Evolutionary conservation across 2,329 filamentous ascomycete species (phyloP).

Genomic region (Drechslerella coelobrocha): DNA sequence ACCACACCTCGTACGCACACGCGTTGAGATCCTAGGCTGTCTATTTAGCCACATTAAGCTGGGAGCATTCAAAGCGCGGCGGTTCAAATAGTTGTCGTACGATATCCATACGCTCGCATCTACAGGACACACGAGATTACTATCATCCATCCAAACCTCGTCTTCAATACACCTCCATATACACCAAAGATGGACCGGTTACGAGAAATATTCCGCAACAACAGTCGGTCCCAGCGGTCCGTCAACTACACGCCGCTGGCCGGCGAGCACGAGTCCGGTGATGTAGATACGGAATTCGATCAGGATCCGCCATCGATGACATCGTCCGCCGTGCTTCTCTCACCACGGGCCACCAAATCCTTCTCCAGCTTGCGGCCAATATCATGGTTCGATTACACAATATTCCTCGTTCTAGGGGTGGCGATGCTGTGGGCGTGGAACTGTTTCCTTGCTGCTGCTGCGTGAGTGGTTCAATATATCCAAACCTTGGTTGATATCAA

Average conservation of each 20-base stretch:
- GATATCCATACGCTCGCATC: too few relatives aligned
- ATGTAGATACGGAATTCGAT: conserved; percentile 23
- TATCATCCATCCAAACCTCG: too few relatives aligned
- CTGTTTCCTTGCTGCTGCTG: conserved; percentile 13
- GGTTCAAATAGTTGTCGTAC: too few relatives aligned
- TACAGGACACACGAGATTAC: too few relatives aligned
- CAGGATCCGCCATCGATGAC: conserved; percentile 51
- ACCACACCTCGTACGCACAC: too few relatives aligned
- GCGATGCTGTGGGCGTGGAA: conserved; percentile 99
- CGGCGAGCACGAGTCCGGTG: conserved; percentile 24
- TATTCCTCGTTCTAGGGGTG: conserved; percentile 83
- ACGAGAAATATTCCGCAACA: conserved; percentile 29
- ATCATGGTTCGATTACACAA: conserved; percentile 82
- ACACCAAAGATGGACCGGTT: conserved; percentile 31
- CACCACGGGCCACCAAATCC: conserved; percentile 54
- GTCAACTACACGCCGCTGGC: conserved; percentile 37
- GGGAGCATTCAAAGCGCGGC: too few relatives aligned
- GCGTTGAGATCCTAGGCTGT: too few relatives aligned
- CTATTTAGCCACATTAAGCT: too few relatives aligned
- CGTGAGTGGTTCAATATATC: conserved; percentile 16
- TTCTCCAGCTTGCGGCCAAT: conserved; percentile 65
- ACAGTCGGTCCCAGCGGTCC: conserved; percentile 10
- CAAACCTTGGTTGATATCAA: background rate
- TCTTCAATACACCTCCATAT: too few relatives aligned
- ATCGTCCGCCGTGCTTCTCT: conserved; percentile 54